Conservation (phyloP, 257 asterid species). For the Penstemon barbatus region DNA sequence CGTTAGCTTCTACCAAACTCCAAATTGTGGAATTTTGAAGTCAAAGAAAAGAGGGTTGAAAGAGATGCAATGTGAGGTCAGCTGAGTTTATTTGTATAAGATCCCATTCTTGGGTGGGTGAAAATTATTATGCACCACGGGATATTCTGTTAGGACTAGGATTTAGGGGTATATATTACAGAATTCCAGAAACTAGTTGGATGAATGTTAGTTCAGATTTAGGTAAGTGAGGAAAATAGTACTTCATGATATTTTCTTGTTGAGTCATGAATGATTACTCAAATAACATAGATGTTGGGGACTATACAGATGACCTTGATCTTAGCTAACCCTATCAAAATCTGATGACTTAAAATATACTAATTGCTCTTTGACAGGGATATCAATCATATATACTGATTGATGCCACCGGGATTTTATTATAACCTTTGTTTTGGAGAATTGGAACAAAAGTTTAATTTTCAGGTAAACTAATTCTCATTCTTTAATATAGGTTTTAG, state of each 20-base stretch:
- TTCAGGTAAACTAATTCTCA: slow-evolving; percentile 19
- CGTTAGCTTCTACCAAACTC: background rate
- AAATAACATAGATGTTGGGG: background rate
- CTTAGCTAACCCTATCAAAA: background rate
- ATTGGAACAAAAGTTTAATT: background rate
- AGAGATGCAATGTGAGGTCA: background rate
- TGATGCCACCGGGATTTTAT: background rate
- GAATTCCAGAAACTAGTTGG: background rate
- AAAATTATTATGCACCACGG: background rate
- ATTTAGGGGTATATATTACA: background rate
- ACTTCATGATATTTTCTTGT: background rate
- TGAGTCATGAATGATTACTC: background rate
- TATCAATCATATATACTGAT: background rate
- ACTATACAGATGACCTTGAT: background rate
- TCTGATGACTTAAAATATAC: background rate
- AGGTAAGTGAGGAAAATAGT: background rate
- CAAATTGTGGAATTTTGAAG: background rate
- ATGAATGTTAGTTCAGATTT: background rate
- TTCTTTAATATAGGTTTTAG: slow-evolving; percentile 53
- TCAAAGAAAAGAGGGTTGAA: background rate
- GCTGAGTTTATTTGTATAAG: background rate
- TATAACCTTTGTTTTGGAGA: background rate
- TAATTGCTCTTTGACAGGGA: background rate
- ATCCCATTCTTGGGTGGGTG: background rate
- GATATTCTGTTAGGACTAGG: background rate